Conservation (phyloP, 768 basidiomycete genomes). For the Gyrodon lividus region DNA sequence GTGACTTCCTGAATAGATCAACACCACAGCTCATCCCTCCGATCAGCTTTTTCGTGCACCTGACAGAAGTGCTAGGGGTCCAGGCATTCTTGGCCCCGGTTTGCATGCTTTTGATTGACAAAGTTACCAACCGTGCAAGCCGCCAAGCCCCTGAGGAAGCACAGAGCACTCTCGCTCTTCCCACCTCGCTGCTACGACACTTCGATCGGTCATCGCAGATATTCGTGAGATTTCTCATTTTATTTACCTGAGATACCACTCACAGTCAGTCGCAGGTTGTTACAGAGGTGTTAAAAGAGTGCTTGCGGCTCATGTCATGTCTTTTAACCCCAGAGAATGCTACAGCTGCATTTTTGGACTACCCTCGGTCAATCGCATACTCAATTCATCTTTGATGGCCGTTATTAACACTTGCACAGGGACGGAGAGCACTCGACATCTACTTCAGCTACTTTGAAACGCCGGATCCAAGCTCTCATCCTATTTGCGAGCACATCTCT, state of each 20-base stretch:
- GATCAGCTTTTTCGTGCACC: conserved; percentile 81
- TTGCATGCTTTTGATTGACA: conserved; percentile 83
- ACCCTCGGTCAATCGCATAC: conserved; percentile 40
- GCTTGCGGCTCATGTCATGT: conserved; percentile 51
- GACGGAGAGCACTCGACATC: conserved; percentile 59
- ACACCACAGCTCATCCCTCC: conserved; percentile 3
- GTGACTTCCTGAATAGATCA: conserved; percentile 21
- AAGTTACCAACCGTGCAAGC: conserved; percentile 63
- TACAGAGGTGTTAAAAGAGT: conserved; percentile 64
- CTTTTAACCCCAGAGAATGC: conserved; percentile 38
- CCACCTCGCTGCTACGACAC: conserved; percentile 63
- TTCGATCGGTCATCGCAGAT: conserved; percentile 48
- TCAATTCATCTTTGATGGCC: neutral
- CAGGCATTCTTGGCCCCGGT: conserved; percentile 80
- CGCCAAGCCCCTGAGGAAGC: conserved; percentile 63
- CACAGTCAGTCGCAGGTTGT: conserved; percentile 47
- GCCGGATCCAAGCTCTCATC: conserved; percentile 68
- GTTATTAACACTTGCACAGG: conserved; percentile 31
- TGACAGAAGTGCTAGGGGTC: conserved; percentile 79
- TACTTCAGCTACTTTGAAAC: conserved; percentile 43
- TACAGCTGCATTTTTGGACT: conserved; percentile 54
- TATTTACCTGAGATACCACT: neutral
- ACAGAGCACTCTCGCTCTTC: conserved; percentile 58
- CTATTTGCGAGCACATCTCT: conserved; percentile 59
- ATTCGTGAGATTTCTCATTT: conserved; percentile 39